These are phyloP conservation scores for Selenicereus undatus DNA, from an alignment of 148 eudicot species.

Conservation along the genomic window DNA sequence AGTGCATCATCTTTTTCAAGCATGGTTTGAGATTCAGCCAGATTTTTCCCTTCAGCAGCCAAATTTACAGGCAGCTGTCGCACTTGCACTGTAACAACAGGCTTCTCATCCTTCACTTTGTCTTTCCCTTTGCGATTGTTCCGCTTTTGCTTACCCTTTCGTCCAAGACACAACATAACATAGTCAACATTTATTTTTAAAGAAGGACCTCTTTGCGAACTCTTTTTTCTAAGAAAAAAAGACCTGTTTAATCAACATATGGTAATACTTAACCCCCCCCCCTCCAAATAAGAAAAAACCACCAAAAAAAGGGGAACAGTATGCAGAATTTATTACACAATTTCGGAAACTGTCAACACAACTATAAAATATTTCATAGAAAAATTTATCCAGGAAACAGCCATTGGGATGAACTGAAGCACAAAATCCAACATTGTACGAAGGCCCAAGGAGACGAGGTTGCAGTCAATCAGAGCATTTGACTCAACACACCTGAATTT, in stretches of 20 bases:
- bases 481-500: background rate
- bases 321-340: background rate
- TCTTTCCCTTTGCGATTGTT: slow-evolving; percentile 82
- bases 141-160: slow-evolving; percentile 79
- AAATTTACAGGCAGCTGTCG: slow-evolving; percentile 35
- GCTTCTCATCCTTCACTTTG: slow-evolving; percentile 67
- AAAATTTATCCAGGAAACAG: background rate
- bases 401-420: background rate
- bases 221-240: no score
- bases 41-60: slow-evolving; percentile 33
- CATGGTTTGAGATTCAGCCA: slow-evolving; percentile 34
- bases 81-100: slow-evolving; percentile 34
- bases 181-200: slow-evolving; percentile 7
- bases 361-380: no score
- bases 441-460: background rate
- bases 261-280: background rate
- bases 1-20: slow-evolving; percentile 51
- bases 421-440: background rate
- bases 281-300: background rate
- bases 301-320: background rate
- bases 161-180: slow-evolving; percentile 10
- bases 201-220: background rate
- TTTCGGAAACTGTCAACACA: background rate
- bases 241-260: no score
- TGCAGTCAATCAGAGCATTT: background rate